These are phyloP conservation scores for Rhizopus arrhizus DNA, from an alignment of 371 early-diverging fungal genomes.

Conservation along the genomic window DNA sequence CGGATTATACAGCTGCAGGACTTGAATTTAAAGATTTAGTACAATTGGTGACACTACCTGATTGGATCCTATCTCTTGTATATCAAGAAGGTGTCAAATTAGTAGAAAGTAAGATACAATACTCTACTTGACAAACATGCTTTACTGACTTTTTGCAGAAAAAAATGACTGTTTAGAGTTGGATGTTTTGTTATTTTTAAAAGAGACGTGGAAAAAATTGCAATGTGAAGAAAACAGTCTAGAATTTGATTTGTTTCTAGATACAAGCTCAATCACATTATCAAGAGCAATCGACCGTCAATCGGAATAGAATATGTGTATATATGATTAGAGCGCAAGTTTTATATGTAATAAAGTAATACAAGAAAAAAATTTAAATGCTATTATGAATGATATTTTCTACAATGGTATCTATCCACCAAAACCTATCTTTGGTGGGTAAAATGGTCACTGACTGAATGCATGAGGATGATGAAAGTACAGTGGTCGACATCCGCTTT, in stretches of 20 bases:
- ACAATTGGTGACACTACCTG: not conserved
- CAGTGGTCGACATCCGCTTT: constrained; percentile 18
- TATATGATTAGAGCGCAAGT: no score
- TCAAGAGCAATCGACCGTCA: not conserved
- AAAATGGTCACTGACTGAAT: constrained; percentile 23
- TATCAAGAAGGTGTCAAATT: not conserved
- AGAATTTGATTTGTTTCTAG: not conserved
- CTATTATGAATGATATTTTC: constrained; percentile 30
- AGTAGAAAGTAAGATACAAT: not conserved
- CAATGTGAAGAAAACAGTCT: not conserved
- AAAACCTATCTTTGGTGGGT: constrained; percentile 35
- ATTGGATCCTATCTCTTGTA: not conserved
- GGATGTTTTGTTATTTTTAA: not conserved
- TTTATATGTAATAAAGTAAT: no score
- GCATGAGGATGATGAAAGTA: not conserved
- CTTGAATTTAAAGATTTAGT: not conserved
- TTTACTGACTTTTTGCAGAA: not conserved
- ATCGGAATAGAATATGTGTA: not conserved
- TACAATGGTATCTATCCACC: constrained; percentile 39
- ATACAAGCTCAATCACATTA: not conserved
- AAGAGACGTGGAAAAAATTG: not conserved
- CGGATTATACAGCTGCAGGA: not conserved
- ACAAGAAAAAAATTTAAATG: not conserved
- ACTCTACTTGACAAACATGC: not conserved
- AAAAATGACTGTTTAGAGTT: not conserved